These are phyloP conservation scores for Dothideomycetidae sp. DNA, from an alignment of 2,329 filamentous ascomycete species.

Conservation along the genomic window DNA sequence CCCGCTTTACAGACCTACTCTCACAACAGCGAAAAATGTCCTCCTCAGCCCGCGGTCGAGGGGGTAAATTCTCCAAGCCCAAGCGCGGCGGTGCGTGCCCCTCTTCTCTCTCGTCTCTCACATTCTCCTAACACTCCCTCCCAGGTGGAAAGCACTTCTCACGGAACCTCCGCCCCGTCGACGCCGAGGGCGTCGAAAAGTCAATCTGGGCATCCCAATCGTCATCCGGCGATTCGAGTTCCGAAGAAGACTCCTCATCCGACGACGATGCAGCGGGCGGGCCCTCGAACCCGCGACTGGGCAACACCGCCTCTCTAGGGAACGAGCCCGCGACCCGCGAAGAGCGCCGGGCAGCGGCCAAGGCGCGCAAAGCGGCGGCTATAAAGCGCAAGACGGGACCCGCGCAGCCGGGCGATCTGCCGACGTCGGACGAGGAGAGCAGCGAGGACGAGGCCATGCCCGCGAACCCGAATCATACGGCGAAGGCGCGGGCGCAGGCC, in stretches of 20 bases:
- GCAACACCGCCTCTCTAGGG: slow-evolving; percentile 11
- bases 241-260: slow-evolving; percentile 18
- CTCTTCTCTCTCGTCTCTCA: not conserved
- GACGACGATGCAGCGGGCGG: slow-evolving; percentile 27
- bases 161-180: slow-evolving; percentile 72
- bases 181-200: slow-evolving; percentile 75
- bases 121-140: slow-evolving; percentile 13
- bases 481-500: slow-evolving; percentile 54
- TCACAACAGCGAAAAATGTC: not conserved
- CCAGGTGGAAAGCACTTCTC: slow-evolving; percentile 91
- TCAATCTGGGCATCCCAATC: slow-evolving; percentile 64
- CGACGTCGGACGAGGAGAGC: slow-evolving; percentile 47
- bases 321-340: slow-evolving; percentile 52
- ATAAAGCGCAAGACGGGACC: slow-evolving; percentile 57
- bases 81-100: slow-evolving; percentile 63
- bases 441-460: slow-evolving; percentile 52
- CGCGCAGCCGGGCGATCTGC: slow-evolving; percentile 74
- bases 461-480: slow-evolving; percentile 78
- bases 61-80: slow-evolving; percentile 88
- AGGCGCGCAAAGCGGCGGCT: slow-evolving; percentile 81
- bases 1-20: not conserved
- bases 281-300: slow-evolving; percentile 19
- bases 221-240: slow-evolving; percentile 33
- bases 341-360: slow-evolving; percentile 72
- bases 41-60: slow-evolving; percentile 48